Evolutionary conservation across 2,329 filamentous ascomycete species (phyloP), one percentile per base, ranked within the genome.

Genomic region (Cladosporium sp.): DNA sequence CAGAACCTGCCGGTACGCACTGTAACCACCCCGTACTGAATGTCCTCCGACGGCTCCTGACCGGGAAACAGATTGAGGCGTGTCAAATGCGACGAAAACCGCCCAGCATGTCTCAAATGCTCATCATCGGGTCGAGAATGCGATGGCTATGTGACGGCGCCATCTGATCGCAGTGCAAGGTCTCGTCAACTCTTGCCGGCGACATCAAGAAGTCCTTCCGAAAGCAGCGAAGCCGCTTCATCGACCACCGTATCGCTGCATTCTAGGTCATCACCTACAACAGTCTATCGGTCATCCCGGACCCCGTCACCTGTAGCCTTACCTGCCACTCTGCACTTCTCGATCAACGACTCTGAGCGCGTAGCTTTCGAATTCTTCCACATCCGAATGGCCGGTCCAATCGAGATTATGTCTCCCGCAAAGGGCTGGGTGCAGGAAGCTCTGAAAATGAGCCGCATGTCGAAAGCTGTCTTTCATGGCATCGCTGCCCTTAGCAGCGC

Each of bases 61-160:
- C 19, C 11, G n/a, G 2, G 18, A 11, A 12, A 17, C 51, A 80
- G 76, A 60, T 69, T 75, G n/a, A 73, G 77, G 45, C 76, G 76
- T 45, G 72, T 80, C 51, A 80, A 80, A 60, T 80, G 77, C 57
- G 77, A 79, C 54, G 77, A 80, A 61, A 64, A 61, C 15, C 78
- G 74, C 42, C 77, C 77, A 1, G 66, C 62, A 27, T 81, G 78
- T 54, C 59, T 70, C 18, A 73, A 75, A 49, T 81, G 78, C 56
- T 70, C 69, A 37, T 75, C 73, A 50, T 78, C 77, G 2, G 76
- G 78, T 9, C 71, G 78, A 47, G 72, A 68, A 54, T 80, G 78
- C 57, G 77, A 80, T 56, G 78, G 78, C 51, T 80, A 81, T 47
- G 45, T 19, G 17, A n/a, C 37, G 9, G 20, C 41, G 29, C 27